These are phyloP conservation scores for Micromonas pusilla DNA, from an alignment of 139 green algal genomes.

Conservation along the genomic window DNA sequence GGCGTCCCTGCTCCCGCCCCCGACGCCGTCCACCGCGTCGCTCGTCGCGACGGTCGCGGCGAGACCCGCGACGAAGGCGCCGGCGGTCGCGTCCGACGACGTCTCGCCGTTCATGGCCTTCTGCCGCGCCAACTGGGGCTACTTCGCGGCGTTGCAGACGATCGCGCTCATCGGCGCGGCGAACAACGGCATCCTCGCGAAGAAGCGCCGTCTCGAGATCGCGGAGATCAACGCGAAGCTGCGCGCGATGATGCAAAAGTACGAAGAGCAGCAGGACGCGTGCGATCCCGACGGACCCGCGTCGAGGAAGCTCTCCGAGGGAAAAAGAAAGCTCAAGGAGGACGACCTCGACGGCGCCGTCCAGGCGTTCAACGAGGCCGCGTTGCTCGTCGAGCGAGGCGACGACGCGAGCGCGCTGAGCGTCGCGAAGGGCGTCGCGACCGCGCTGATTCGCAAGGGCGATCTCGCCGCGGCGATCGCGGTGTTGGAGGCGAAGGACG, in stretches of 20 bases:
- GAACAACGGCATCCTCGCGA: not conserved
- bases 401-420: not conserved
- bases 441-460: not conserved
- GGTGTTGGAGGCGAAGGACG: not conserved
- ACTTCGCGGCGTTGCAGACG: not conserved
- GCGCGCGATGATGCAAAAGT: slow-evolving; percentile 1
- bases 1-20: too few species aligned
- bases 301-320: not conserved
- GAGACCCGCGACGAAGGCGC: not conserved
- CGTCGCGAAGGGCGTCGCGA: slow-evolving; percentile 5
- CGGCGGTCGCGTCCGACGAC: too few species aligned
- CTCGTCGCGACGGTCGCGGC: not conserved
- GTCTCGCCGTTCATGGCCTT: not conserved
- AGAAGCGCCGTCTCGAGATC: slow-evolving; percentile 8
- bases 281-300: not conserved
- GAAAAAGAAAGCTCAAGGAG: not conserved
- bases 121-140: not conserved
- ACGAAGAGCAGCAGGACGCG: not conserved
- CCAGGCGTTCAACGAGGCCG: not conserved
- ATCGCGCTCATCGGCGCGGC: slow-evolving; percentile 15
- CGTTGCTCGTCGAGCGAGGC: not conserved
- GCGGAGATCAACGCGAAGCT: slow-evolving; percentile 11
- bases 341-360: not conserved
- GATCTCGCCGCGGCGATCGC: not conserved
- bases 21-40: too few species aligned